Base-by-base conservation (phyloP, 2,329 filamentous ascomycete genomes). In the Cadophora malorum region DNA sequence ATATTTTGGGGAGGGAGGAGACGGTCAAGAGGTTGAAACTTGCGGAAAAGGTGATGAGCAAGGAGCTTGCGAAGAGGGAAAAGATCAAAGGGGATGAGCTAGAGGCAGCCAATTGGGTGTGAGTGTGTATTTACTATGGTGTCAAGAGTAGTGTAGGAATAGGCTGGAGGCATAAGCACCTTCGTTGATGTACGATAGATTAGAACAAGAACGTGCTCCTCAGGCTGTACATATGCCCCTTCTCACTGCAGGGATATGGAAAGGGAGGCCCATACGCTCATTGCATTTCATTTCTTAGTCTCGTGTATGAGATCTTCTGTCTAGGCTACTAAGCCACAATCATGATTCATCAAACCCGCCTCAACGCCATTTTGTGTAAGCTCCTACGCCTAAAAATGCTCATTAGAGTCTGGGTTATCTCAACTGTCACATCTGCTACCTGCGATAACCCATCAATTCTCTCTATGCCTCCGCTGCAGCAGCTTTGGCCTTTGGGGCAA, bases 1-100 rank as follows among this genome's bases (percentile, higher is more conserved):
- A 75, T 14, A 81, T 88, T 23, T 75, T 90, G 25, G 87, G 88
- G 0, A 81, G 81, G 58, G 78, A 82, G 3, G 84, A 87, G 73
- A 82, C 81, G 10, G 70, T 85, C 23, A 74, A 76, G 59, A 79
- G 85, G 60, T 67, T 78, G 14, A 45, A 55, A n/a, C 16, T 47
- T 49, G 76, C 75, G 5, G 67, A 53, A 23, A 38, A 66, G 49
- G 55, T 77, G 45, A 53, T 71, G 45, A 33, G 9, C 21, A 16
- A 56, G 21, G 23, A 8, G 19, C 14, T 23, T 61, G 23, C 14
- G 21, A 55, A 50, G 59, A 33, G 28, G 4, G 66, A 35, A n/a
- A 49, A 67, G 52, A 55, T 72, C 50, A 53, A 69, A 49, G 47
- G 47, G 47, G 53, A 50, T 25, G 14, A 12, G 31, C 19, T 14